Percentiles rank a stretch among this genome's conserved stretches.
phyloP scores from a whole-genome alignment of 1,139 yeast genomes.

The Scheffersomyces titani region DNA sequence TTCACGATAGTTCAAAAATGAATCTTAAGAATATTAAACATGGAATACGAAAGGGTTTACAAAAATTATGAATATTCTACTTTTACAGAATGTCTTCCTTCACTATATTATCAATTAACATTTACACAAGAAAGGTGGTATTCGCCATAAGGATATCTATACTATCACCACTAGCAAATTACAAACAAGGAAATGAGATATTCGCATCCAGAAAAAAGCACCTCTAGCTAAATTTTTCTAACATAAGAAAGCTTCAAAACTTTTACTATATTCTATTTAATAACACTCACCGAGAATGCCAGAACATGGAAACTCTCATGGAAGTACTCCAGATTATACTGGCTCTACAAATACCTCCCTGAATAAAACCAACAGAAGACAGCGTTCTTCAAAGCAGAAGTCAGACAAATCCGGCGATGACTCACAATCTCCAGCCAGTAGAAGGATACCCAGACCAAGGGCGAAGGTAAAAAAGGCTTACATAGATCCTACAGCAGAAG shows the following conservation, averaged over 20 bases:
- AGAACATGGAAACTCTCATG: background rate
- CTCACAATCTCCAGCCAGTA: background rate
- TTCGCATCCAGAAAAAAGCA: background rate
- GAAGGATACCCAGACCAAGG: background rate
- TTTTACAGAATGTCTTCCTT: too few species aligned
- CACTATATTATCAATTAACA: too few species aligned
- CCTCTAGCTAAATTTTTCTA: background rate
- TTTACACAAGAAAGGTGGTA: too few species aligned
- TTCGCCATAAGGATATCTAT: too few species aligned
- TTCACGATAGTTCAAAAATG: too few species aligned
- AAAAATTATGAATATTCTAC: too few species aligned
- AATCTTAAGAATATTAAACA: too few species aligned
- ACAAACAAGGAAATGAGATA: background rate
- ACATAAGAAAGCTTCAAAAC: too few species aligned
- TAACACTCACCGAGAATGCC: background rate
- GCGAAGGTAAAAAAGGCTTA: background rate
- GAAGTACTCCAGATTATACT: background rate
- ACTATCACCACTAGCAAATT: too few species aligned
- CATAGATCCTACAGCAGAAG: conserved; percentile 7
- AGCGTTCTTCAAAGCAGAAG: background rate
- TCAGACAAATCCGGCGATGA: background rate
- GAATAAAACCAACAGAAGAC: background rate
- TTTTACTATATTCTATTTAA: background rate
- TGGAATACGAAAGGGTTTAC: too few species aligned
- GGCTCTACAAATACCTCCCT: background rate